Evolutionary conservation across 352 stramenopile genomes (phyloP), one percentile per base, ranked within the genome.

Genomic region (Phytopythium mirpurense): DNA sequence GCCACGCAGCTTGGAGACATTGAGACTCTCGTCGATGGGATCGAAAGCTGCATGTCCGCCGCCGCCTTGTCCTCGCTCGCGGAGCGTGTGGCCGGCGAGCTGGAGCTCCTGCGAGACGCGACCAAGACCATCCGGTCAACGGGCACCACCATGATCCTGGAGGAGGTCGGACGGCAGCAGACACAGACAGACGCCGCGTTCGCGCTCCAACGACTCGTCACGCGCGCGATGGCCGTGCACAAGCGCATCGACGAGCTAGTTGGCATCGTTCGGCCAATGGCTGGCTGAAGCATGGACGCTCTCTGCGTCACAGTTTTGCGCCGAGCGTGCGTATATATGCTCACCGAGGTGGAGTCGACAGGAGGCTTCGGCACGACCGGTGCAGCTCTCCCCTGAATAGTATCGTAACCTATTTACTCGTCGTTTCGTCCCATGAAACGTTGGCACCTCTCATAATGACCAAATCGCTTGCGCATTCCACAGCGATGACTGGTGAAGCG

Each of bases 61-160:
- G 65, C 69, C 0, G 59, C 72, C 21, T 74, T 86, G 16, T 60
- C 59, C n/a, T 75, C 67, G 19, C 51, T 89, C 34, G 65, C 68
- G 31, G 41, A 43, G 0, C 52, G 65, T 15, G 72, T 83, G 2
- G 32, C 85, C 21, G 56, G 73, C 5, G 78, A 89, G 54, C 57
- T 89, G 53, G 67, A 87, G 41, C 56, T 86, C 47, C 65, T 89
- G 14, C 59, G 61, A 2, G 70, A 68, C 18, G 72, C 78, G n/a
- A 78, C 76, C 7, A 74, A 83, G 56, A 74, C 86, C 42, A 78
- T 89, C 38, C 78, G 78, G n/a, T 80, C 74, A 18, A 86, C 66
- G 31, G 78, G 74, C 50, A 77, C 76, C 42, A 82, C 71, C 10
- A 57, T 83, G 52, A 89, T 89, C 36, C 60, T 89, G 27, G 63